Conservation (phyloP, 1,284 basidiomycete genomes). For the Naganishia sp. region DNA sequence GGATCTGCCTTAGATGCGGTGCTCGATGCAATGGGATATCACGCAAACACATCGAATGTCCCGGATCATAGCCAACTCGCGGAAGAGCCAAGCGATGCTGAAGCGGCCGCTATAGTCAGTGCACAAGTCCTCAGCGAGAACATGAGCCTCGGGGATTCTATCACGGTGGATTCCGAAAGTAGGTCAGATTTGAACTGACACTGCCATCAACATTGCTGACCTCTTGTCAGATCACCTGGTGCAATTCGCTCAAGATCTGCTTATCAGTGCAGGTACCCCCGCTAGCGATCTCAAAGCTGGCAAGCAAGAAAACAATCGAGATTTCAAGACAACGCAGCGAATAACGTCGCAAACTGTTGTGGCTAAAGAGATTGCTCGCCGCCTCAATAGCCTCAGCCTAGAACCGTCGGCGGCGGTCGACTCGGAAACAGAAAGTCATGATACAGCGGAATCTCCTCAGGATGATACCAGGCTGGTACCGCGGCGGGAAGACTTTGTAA, state of each 20-base stretch:
- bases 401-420: neutral
- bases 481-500: constrained; percentile 30
- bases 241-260: constrained; percentile 32
- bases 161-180: constrained; percentile 28
- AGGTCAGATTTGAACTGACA: neutral
- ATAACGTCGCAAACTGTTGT: constrained; percentile 23
- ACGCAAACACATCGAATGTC: constrained; percentile 34
- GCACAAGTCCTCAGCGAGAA: constrained; percentile 22
- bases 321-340: neutral
- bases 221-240: constrained; percentile 19
- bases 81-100: constrained; percentile 1
- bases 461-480: neutral
- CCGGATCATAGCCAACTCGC: neutral
- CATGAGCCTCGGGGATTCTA: constrained; percentile 27
- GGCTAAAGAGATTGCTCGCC: constrained; percentile 29
- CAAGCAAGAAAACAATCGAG: constrained; percentile 1
- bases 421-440: neutral
- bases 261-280: constrained; percentile 29
- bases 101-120: constrained; percentile 5
- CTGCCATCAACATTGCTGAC: neutral
- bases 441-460: neutral
- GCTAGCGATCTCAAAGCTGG: constrained; percentile 12
- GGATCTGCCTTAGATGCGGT: constrained; percentile 55
- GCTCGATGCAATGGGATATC: constrained; percentile 57
- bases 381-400: constrained; percentile 25